Evolutionary conservation across 2,329 filamentous ascomycete genomes (phyloP).

Genomic region (Cordyceps fumosorosea): DNA sequence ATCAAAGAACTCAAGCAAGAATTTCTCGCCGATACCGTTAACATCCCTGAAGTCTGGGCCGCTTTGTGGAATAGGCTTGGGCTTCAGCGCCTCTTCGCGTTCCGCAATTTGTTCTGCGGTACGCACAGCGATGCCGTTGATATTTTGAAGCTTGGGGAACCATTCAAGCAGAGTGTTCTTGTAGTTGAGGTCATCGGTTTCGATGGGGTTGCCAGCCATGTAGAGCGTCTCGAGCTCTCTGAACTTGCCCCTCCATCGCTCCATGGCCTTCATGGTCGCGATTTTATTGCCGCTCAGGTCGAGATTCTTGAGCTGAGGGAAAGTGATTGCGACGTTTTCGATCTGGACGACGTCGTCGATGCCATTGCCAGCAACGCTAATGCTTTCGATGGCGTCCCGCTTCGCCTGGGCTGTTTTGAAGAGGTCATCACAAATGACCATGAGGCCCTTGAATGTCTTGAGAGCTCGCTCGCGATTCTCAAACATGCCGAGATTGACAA

Average conservation of each 20-base stretch:
- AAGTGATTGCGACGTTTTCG: constrained; percentile 66
- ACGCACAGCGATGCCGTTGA: constrained; percentile 71
- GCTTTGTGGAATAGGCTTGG: constrained; percentile 54
- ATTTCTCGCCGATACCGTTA: constrained; percentile 65
- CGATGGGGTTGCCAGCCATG: constrained; percentile 69
- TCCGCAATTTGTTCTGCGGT: constrained; percentile 63
- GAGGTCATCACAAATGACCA: constrained; percentile 73
- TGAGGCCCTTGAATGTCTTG: constrained; percentile 88
- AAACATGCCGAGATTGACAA: constrained; percentile 72
- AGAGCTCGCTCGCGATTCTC: constrained; percentile 61
- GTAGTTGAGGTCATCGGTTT: constrained; percentile 52
- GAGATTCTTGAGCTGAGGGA: constrained; percentile 81
- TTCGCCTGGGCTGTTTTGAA: constrained; percentile 69
- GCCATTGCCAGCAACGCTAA: constrained; percentile 75
- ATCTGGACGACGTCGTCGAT: constrained; percentile 67
- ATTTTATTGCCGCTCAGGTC: constrained; percentile 84
- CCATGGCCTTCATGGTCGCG: constrained; percentile 57
- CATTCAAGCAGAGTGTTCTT: constrained; percentile 65
- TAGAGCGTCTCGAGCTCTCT: constrained; percentile 72
- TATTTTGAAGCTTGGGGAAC: constrained; percentile 72
- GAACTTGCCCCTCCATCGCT: constrained; percentile 75
- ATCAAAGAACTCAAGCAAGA: constrained; percentile 66
- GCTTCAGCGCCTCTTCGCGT: constrained; percentile 39
- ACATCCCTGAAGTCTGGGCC: constrained; percentile 69
- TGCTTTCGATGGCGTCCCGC: constrained; percentile 70